A percentile compares a stretch with the other conserved stretches of the same genome.
These are phyloP conservation scores for Sporothrix protearum DNA, from an alignment of 2,329 filamentous ascomycete species.

Conservation along the genomic window DNA sequence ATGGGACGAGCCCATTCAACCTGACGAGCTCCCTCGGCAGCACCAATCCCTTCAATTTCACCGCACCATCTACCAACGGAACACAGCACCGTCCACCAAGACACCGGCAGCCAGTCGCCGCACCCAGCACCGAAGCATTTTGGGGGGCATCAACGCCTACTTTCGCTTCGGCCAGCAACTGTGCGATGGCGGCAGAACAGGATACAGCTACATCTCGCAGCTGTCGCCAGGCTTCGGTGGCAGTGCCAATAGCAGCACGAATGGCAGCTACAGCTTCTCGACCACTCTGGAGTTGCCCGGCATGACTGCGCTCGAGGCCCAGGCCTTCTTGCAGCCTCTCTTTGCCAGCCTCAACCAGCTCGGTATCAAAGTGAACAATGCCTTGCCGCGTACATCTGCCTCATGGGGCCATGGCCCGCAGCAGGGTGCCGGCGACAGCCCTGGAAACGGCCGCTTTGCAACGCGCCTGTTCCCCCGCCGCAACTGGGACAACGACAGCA, in stretches of 20 bases:
- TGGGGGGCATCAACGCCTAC: conserved; percentile 37
- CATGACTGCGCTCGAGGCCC: conserved; percentile 30
- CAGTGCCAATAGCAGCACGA: conserved; percentile 5
- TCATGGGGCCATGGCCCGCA: conserved; percentile 22
- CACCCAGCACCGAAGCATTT: conserved; percentile 26
- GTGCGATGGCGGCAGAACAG: conserved; percentile 37
- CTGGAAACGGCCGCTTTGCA: conserved; percentile 29
- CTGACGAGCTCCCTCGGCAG: conserved; percentile 6
- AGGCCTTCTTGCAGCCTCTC: conserved; percentile 36
- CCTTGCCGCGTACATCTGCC: conserved; percentile 24
- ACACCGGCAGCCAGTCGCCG: conserved; percentile 2
- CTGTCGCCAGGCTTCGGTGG: conserved; percentile 11
- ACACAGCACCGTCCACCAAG: not conserved
- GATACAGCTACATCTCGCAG: conserved; percentile 37
- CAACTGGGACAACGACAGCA: conserved; percentile 27
- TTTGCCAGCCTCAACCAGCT: conserved; percentile 35
- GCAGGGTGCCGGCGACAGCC: conserved; percentile 29
- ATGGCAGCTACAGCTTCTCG: conserved; percentile 35
- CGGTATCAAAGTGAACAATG: conserved; percentile 32
- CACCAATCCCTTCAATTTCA: conserved; percentile 4
- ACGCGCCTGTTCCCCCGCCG: conserved; percentile 31
- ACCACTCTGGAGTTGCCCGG: conserved; percentile 37
- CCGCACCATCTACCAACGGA: not conserved
- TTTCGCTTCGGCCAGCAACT: conserved; percentile 37
- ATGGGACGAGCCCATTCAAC: conserved; percentile 5